Percentiles rank a stretch among this genome's conserved stretches.
These are phyloP conservation scores for Blastomyces silverae DNA, from an alignment of 2,329 filamentous ascomycete species.

Conservation along the genomic window DNA sequence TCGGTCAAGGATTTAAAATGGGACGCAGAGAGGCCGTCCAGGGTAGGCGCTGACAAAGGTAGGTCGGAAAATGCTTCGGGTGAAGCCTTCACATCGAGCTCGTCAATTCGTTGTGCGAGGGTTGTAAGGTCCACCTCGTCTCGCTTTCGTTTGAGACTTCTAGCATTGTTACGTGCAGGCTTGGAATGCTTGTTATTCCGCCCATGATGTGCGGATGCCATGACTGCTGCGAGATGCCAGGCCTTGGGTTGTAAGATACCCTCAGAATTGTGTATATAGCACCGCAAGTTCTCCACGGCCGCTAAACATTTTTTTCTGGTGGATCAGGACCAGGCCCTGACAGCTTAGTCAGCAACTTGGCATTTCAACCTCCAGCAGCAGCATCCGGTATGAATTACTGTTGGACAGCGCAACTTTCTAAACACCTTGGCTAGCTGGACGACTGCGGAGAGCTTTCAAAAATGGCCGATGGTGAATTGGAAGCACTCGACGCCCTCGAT, in stretches of 20 bases:
- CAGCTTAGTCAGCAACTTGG: constrained; percentile 34
- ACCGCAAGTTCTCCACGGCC: not conserved
- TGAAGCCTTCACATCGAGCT: constrained; percentile 42
- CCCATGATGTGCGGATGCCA: constrained; percentile 19
- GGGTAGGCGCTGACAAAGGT: constrained; percentile 75
- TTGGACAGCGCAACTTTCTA: constrained; percentile 5
- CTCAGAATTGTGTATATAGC: not conserved
- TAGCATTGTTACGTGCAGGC: constrained; percentile 25
- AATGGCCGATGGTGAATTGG: constrained; percentile 42
- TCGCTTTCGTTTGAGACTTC: constrained; percentile 43
- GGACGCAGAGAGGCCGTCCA: constrained; percentile 69
- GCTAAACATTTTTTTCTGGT: not conserved
- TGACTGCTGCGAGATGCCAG: constrained; percentile 10
- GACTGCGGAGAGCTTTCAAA: constrained; percentile 14
- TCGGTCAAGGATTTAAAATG: constrained; percentile 90
- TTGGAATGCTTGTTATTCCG: constrained; percentile 25
- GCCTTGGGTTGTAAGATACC: not conserved
- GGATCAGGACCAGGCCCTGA: no score
- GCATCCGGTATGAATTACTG: not conserved
- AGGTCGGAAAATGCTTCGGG: constrained; percentile 71
- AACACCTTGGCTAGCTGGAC: constrained; percentile 8
- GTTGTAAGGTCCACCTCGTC: constrained; percentile 40
- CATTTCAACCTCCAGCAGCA: constrained; percentile 13
- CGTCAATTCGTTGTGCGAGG: constrained; percentile 40
- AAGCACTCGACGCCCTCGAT: constrained; percentile 71